Evolutionary conservation across 352 stramenopile genomes (phyloP), one percentile per base, ranked within the genome.

Genomic region (Blastocystis sp.): DNA sequence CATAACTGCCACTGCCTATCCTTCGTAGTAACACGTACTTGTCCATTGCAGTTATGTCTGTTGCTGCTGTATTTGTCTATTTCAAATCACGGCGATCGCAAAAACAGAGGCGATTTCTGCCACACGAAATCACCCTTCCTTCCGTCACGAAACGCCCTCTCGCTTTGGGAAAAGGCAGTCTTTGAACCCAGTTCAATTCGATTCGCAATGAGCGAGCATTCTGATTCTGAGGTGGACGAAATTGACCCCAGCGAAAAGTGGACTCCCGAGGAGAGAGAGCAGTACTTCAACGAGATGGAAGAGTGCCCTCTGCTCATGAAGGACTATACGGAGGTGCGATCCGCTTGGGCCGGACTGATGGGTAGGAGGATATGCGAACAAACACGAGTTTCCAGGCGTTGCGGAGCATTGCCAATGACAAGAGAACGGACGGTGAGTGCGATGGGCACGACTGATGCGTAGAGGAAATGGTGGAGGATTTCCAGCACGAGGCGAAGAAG

Each of bases 381-480:
- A 77, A 77, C 68, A 77, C n/a, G 68, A 77, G 10, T 48, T 61
- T 77, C 28, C 68, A 77, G 48, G 68, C 68, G 60, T 40, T 77
- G 17, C 40, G 52, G 38, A 77, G 68, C 52, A 77, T 77, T 34
- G 52, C 52, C 9, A 57, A 62, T 21, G 68, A 62, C 48, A 48
- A 77, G n/a, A 38, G 48, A 43, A 43, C 68, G 21, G 52, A 77
- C 60, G 68, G 68, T 77, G 28, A 7, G 7, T 38, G 28, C 34
- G 14, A 14, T 77, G 11, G 3, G 19, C n/a, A 45, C 0, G 11
- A 40, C 9, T 77, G 42, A 70, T 17, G 10, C 21, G 68, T 57
- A 77, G 68, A 77, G 68, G 68, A 77, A 60, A 77, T 77, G 68
- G 68, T 77, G 21, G 68, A 77, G 28, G 68, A 77, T 60, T 77